Evolutionary conservation across 768 basidiomycete species (phyloP), one percentile per base, ranked within the genome.

Genomic region (Albatrellus ellisii): DNA sequence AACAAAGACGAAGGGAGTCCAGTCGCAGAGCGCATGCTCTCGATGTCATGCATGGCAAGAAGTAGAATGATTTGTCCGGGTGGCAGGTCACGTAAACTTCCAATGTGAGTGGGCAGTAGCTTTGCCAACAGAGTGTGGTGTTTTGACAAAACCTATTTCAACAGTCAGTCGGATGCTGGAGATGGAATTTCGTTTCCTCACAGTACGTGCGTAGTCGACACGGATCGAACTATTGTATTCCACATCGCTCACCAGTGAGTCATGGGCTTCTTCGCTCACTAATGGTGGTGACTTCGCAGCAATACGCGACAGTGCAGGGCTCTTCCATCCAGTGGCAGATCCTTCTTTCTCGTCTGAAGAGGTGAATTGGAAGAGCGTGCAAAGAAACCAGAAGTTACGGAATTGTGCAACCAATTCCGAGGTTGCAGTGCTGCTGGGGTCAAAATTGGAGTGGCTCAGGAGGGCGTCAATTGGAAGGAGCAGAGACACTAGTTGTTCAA

Each of bases 361-460:
- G 2, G 87, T 80, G 51, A 97, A 84, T 17, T 80, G 73, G 52
- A 94, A 90, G 12, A 94, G 71, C 20, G 85, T 73, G 56, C 87
- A 90, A 15, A 97, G 61, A 60, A 92, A 90, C 94, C 94, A 99
- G 62, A 91, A 69, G 54, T 88, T 90, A 33, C 91, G 75, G 71
- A 95, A 98, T 17, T 89, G 64, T 4, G 76, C 65, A 9, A 82
- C 76, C 10, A 88, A 56, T 18, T 76, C 76, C 4, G 75, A 55
- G 0, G 77, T 67, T 15, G 77, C 60, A 21, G 68, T 59, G 14
- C 66, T 40, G 26, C 77, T 70, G 1, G 82, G 75, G 34, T 70
- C 67, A 58, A 83, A 85, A 45, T 79, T 75, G 11, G 60, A 51
- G 52, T 90, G 86, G 26, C 69, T 62, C 18, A 99, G 69, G 18